phyloP scores from a whole-genome alignment of 1,284 basidiomycete species.

The Exsudoporus floridanus region DNA sequence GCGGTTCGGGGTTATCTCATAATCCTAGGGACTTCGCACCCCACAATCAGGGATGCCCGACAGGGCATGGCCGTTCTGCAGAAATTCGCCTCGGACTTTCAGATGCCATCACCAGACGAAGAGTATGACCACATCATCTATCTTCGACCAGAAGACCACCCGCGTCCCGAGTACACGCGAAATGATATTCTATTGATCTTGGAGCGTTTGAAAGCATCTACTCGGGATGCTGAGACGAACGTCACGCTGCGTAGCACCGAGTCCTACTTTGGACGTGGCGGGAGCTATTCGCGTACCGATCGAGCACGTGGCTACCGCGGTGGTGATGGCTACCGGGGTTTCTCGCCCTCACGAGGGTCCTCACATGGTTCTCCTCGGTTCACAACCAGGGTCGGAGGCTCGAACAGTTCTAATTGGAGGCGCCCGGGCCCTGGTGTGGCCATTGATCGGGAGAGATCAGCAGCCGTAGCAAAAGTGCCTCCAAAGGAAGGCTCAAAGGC shows the following conservation, averaged over 20 bases:
- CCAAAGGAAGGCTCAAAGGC: slow-evolving; percentile 30
- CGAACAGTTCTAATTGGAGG: slow-evolving; percentile 22
- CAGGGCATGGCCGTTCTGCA: slow-evolving; percentile 56
- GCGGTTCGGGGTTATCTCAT: slow-evolving; percentile 3
- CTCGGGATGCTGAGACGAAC: slow-evolving; percentile 15
- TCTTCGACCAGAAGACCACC: slow-evolving; percentile 52
- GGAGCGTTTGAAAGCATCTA: slow-evolving; percentile 43
- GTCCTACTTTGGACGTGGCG: slow-evolving; percentile 7
- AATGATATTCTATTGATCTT: slow-evolving; percentile 54
- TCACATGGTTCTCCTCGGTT: slow-evolving; percentile 13
- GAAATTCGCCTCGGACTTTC: slow-evolving; percentile 58
- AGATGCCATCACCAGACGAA: slow-evolving; percentile 53
- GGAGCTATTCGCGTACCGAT: slow-evolving; percentile 11
- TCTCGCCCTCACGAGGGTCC: slow-evolving; percentile 9
- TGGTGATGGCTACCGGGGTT: slow-evolving; percentile 17
- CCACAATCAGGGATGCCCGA: slow-evolving; percentile 62
- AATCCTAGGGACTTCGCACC: slow-evolving; percentile 59
- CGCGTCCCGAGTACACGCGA: slow-evolving; percentile 47
- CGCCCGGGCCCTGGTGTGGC: slow-evolving; percentile 8
- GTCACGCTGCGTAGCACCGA: slow-evolving; percentile 6
- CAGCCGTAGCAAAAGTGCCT: slow-evolving; percentile 12
- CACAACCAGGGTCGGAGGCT: slow-evolving; percentile 18
- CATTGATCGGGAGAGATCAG: slow-evolving; percentile 17
- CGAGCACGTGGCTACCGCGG: slow-evolving; percentile 28
- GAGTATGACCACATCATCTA: slow-evolving; percentile 59